Evolutionary conservation across 2,329 filamentous ascomycete species (phyloP), one percentile per base, ranked within the genome.

Genomic region (Fusarium sp.): DNA sequence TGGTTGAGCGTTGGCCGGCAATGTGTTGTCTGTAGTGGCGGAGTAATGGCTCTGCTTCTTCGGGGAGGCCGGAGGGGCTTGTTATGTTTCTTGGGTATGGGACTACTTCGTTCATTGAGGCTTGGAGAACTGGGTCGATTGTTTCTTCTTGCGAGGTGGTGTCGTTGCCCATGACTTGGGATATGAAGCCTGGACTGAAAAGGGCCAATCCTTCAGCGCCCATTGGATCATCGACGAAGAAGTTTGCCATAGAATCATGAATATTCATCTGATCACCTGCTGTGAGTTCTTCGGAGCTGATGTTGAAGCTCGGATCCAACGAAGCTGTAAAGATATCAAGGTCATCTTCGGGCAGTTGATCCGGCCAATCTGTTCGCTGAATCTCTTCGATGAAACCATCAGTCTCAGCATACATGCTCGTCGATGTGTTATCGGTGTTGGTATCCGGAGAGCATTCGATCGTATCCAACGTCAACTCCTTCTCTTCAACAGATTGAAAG

Each of bases 21-120:
- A 74, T 78, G 35, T 72, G 63, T 30, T 72, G 58, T 47, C 75
- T 78, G 53, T 80, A 79, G 59, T 80, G 79, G 1, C 78, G 75
- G 9, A 82, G 72, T 13, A 81, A 48, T 2, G 71, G 59, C 11
- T 75, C 75, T 4, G 80, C 75, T 42, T 81, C 67, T 26, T 73
- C 61, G 0, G 75, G 75, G 4, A 78, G 57, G 1, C 56, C 58
- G 13, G 61, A 31, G 3, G 33, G 28, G 2, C 12, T 44, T 7
- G 69, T 28, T 0, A 70, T 36, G 2, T 51, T 58, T 26, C 64
- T 48, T 10, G 66, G 61, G 15, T 48, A 58, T 3, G 47, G 39
- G 1, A 72, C 57, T 0, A 67, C 15, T 1, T 77, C 58, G 6
- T 47, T 58, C 13, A 59, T 38, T 11, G 61, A 7, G 0, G 26